Evolutionary conservation across 257 asterid species (phyloP).

Genomic region (Cordia subcordata): DNA sequence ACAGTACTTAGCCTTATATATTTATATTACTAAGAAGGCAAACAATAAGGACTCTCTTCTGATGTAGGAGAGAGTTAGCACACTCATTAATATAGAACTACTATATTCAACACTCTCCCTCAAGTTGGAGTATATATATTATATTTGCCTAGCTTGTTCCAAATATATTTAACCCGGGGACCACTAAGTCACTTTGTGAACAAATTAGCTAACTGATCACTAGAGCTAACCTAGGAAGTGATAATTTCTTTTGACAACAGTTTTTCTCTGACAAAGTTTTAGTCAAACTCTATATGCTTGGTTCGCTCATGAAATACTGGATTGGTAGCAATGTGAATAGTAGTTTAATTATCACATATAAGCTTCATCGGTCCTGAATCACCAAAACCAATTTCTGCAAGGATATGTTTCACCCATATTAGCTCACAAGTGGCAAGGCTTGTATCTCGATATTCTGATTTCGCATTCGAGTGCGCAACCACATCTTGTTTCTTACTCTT

Average conservation of each 20-base stretch:
- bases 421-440: background rate
- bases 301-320: background rate
- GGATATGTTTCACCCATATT: background rate
- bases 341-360: background rate
- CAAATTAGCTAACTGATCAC: background rate
- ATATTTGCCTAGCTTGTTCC: background rate
- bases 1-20: no score
- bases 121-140: background rate
- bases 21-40: no score
- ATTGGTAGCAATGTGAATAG: background rate
- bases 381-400: background rate
- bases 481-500: no score
- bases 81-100: no score
- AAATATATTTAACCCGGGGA: background rate
- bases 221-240: background rate
- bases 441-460: background rate
- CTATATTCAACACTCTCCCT: background rate
- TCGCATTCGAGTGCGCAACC: no score
- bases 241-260: background rate
- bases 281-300: background rate
- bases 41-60: no score
- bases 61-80: no score
- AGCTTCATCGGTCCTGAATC: background rate
- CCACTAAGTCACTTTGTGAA: background rate
- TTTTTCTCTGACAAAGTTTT: no score